Conservation (phyloP, 1,139 yeast species). For the Blastobotrys buckinghamii region DNA sequence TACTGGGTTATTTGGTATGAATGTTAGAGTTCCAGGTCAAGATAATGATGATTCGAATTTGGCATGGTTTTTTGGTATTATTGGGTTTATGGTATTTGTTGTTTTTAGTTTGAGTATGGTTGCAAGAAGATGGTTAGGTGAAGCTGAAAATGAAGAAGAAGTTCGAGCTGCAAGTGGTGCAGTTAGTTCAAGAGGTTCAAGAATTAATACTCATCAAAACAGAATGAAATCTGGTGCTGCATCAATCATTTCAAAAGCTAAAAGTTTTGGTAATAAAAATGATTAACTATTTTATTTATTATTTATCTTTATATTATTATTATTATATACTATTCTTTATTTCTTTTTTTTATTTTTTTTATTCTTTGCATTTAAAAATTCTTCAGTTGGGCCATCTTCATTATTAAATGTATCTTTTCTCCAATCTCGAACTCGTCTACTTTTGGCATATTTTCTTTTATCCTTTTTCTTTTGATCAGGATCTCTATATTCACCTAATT, state of each 20-base stretch:
- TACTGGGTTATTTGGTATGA: conserved; percentile 99
- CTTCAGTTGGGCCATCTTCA: conserved; percentile 51
- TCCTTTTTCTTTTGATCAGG: conserved; percentile 70
- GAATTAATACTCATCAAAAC: background rate
- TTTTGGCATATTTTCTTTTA: conserved; percentile 76
- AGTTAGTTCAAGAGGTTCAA: background rate
- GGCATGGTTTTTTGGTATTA: conserved; percentile 64
- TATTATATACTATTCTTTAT: background rate
- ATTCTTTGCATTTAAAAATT: conserved; percentile 9
- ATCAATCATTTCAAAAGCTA: conserved; percentile 17
- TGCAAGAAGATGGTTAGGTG: conserved; percentile 23
- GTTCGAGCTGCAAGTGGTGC: background rate
- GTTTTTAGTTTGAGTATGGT: conserved; percentile 19
- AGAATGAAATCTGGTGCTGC: conserved; percentile 17
- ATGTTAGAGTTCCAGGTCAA: conserved; percentile 71
- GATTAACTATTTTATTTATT: background rate
- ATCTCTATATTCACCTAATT: conserved; percentile 88
- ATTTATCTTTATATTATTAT: background rate
- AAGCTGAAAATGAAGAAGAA: conserved; percentile 12
- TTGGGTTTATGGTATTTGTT: conserved; percentile 37
- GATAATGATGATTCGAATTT: conserved; percentile 36
- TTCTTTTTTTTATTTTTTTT: conserved; percentile 14
- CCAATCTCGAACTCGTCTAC: conserved; percentile 83
- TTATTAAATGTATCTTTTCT: conserved; percentile 70
- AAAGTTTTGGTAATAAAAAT: background rate